Conservation (phyloP, 2,329 filamentous ascomycete genomes). For the Hysterium pulicare region DNA sequence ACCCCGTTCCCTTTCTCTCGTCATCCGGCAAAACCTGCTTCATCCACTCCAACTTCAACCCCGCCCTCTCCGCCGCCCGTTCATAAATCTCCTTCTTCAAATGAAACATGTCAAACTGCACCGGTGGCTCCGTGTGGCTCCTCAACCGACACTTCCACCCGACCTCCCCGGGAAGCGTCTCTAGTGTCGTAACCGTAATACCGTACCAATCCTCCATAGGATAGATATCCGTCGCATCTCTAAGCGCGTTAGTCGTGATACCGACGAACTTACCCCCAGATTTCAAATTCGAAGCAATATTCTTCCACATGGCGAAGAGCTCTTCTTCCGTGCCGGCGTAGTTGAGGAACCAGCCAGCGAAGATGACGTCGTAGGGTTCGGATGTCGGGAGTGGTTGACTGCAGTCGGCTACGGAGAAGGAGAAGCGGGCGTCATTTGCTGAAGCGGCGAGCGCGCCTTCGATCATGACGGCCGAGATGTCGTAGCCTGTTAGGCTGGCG, state of each 20-base stretch:
- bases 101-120: constrained; percentile 27
- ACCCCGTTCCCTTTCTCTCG: constrained; percentile 18
- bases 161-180: constrained; percentile 15
- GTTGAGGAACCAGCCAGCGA: constrained; percentile 32
- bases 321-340: constrained; percentile 23
- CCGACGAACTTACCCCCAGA: constrained; percentile 18
- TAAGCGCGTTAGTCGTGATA: constrained; percentile 20
- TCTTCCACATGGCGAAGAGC: constrained; percentile 21
- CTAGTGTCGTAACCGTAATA: constrained; percentile 18
- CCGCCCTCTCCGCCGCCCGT: constrained; percentile 19
- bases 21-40: constrained; percentile 21
- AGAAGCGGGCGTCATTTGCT: constrained; percentile 11
- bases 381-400: constrained; percentile 10
- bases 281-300: constrained; percentile 17
- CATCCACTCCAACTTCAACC: constrained; percentile 20
- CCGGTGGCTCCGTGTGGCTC: constrained; percentile 12
- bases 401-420: constrained; percentile 24
- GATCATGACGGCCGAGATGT: constrained; percentile 29
- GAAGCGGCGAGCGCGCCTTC: constrained; percentile 14
- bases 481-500: constrained; percentile 18
- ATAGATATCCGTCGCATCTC: constrained; percentile 14
- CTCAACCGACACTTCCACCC: constrained; percentile 14
- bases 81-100: constrained; percentile 25
- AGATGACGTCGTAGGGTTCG: constrained; percentile 21
- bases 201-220: constrained; percentile 23